Base-by-base conservation (phyloP, 2,329 filamentous ascomycete species). In the Annulohypoxylon truncatum region DNA sequence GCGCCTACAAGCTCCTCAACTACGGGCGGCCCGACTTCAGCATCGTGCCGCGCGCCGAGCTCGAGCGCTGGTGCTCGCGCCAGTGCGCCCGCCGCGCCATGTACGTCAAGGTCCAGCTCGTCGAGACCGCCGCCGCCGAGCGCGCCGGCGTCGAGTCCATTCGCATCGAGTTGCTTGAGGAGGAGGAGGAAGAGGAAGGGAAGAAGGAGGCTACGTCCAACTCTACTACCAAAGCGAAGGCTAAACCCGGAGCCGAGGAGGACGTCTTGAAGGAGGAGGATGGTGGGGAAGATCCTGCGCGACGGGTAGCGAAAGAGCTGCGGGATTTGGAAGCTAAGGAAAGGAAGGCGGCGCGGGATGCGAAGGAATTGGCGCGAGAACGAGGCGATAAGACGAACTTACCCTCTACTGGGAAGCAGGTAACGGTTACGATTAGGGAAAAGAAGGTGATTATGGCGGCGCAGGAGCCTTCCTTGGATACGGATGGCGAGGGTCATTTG, bases 51-150 rank as follows among this genome's bases (percentile, higher is more conserved):
- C 87, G 85, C 56, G 87, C 89, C 70, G 89, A 93, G 74, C 79
- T 94, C 13, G 92, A 96, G 80, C 91, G 90, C 79, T 99, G 94
- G 93, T 99, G 96, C 79, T 92, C 90, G 0, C 84, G 90, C 58
- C 84, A 84, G 38, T 99, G 96, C 80, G 92, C 92, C 1, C 87
- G 88, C 69, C 86, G 92, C 51, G 94, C 92, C 2, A 83, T 97
- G 70, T 97, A 94, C 78, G 85, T 98, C 72, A 92, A 94, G 75
- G 92, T 96, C 22, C 96, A 99, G 82, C 86, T 98, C 38, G 90
- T 87, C 70, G 92, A 96, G 75, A 90, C 91, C 67, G 93, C 94
- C 0, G 92, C 92, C 0, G 97, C 94, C 93, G 89, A 96, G 78
- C 85, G 94, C 55, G 86, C 86, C 4, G 88, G 86, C 2, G 84